phyloP scores from a whole-genome alignment of 352 stramenopile species.

The Globisporangium alternatum region DNA sequence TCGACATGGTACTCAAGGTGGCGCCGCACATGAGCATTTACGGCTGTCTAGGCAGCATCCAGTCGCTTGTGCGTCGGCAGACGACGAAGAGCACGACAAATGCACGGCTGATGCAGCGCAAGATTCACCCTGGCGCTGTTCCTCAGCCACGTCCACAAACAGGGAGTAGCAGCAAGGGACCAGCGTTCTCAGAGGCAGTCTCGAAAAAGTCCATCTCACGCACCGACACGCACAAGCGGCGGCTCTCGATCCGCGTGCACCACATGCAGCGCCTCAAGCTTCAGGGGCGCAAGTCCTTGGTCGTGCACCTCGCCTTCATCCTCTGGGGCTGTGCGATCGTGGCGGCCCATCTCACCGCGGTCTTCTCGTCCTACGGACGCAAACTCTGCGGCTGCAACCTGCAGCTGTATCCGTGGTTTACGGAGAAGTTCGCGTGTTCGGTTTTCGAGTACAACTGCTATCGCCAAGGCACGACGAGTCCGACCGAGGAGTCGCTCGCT shows the following conservation, averaged over 20 bases:
- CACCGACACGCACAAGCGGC: background rate
- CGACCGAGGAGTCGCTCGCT: background rate
- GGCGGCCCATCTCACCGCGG: conserved; percentile 1
- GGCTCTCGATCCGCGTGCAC: conserved; percentile 3
- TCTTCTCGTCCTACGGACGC: background rate
- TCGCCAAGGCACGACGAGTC: background rate
- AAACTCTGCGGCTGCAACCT: conserved; percentile 13
- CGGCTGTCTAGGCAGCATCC: conserved; percentile 16
- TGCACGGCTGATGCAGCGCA: background rate
- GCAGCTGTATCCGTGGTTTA: conserved; percentile 12
- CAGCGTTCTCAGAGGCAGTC: background rate
- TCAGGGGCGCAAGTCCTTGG: background rate
- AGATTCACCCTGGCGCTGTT: background rate
- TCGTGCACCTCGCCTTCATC: conserved; percentile 9
- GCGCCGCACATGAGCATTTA: conserved; percentile 25
- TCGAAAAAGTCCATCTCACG: background rate
- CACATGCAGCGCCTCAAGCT: conserved; percentile 15
- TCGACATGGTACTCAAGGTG: conserved; percentile 22
- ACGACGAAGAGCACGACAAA: background rate
- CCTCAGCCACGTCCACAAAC: no score
- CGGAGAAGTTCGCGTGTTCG: conserved; percentile 18
- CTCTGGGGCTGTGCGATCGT: conserved; percentile 11
- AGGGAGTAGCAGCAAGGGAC: background rate
- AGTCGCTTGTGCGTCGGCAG: conserved; percentile 8
- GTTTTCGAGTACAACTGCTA: conserved; percentile 22